Evolutionary conservation across 2,329 filamentous ascomycete species (phyloP), one percentile per base, ranked within the genome.

Genomic region (Paraconiothyrium brasiliense): DNA sequence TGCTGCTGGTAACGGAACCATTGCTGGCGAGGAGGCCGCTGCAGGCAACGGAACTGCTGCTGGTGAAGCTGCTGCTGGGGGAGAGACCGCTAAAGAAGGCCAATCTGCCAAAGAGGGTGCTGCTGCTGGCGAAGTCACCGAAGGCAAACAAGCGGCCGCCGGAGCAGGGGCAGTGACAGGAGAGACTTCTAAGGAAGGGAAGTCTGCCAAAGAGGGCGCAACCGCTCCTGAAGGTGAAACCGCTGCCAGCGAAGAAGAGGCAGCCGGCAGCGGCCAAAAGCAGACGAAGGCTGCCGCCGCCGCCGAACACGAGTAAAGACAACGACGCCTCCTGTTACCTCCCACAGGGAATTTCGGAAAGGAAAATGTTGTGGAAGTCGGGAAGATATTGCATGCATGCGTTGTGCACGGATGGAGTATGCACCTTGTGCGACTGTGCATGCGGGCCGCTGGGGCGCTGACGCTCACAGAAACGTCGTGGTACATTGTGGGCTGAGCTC

Each of bases 361-460:
- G 14, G 14, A 14, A 37, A 9, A 37, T 37, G 35, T 37, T 37
- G 35, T 37, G 14, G 14, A 14, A 14, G 7, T 20, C 14, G 27
- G 27, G 27, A 30, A 30, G 27, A 30, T 35, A 35, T 11, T 35
- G 34, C 34, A 39, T 39, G 35, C 35, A 20, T 41, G 37, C n/a
- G 37, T 30, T 30, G 22, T 52, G 34, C 49, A 41, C 24, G 37
- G 49, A 14, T 52, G 9, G 34, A 24, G 27, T 30, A 30, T 30
- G 27, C 27, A 30, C 27, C 34, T 4, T 52, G 50, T 52, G 34
- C 35, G 35, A 41, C 34, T 52, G 50, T 41, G 50, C 50, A 35
- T 41, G 50, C 50, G 50, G 35, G 35, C 20, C 50, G 20, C 22
- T 52, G 50, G 22, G 50, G 50, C 34, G 24, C 16, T 24, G 50